phyloP scores from a whole-genome alignment of 225 moss, liverwort and hornwort genomes.

The Marchantia paleacea region DNA sequence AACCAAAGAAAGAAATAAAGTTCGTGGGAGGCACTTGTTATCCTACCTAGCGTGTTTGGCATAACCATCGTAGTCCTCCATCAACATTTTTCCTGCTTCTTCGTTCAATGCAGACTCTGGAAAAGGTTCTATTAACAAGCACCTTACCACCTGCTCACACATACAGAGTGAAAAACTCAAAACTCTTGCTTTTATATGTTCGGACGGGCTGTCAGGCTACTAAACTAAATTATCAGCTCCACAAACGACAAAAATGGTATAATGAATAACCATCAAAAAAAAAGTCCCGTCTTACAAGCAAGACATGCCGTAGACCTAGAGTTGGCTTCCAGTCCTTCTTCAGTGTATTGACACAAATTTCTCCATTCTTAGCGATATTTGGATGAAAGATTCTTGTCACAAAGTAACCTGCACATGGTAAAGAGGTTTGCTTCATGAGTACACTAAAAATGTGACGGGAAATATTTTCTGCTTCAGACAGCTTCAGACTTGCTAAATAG shows the following conservation, averaged over 20 bases:
- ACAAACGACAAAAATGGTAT: no score
- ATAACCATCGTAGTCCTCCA: slow-evolving; percentile 90
- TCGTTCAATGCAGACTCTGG: slow-evolving; percentile 96
- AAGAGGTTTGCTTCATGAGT: neutral
- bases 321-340: slow-evolving; percentile 99
- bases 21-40: neutral
- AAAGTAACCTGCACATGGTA: slow-evolving; percentile 68
- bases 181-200: no score
- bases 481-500: neutral
- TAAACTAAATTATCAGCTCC: no score
- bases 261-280: neutral
- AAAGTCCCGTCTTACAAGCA: slow-evolving; percentile 53
- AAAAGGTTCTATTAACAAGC: slow-evolving; percentile 89
- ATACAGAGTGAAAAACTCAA: neutral
- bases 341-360: slow-evolving; percentile 94
- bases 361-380: slow-evolving; percentile 92
- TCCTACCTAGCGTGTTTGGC: slow-evolving; percentile 87
- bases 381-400: slow-evolving; percentile 97
- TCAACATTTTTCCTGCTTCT: slow-evolving; percentile 98
- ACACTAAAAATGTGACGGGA: neutral
- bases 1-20: neutral
- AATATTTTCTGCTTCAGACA: neutral
- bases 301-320: slow-evolving; percentile 91
- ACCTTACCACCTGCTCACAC: slow-evolving; percentile 84
- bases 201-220: neutral